Evolutionary conservation across 2,329 filamentous ascomycete genomes (phyloP), one percentile per base, ranked within the genome.

Genomic region (Fusarium sacchari): DNA sequence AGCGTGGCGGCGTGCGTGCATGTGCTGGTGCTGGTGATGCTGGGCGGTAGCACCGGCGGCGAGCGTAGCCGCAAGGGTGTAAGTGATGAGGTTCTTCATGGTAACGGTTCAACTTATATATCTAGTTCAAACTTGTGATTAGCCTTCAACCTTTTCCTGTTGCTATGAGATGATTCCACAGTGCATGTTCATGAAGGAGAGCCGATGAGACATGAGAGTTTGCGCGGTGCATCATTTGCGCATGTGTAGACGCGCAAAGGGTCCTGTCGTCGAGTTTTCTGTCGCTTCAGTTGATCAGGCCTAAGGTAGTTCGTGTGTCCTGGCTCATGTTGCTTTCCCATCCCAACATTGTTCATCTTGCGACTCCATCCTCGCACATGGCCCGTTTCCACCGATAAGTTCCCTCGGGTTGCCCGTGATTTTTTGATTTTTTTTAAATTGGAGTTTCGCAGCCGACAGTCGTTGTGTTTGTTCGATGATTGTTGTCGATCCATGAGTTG

Each of bases 11-110:
- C 84, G 87, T 76, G 85, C 86, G 80, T 91, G 90, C 77, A 86
- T 82, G 73, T 89, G 90, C 67, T 86, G 86, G 80, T 92, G 90
- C 69, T 84, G 82, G 80, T 92, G 88, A 75, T 89, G 88, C 67
- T 91, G 87, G 36, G 91, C 91, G 57, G 86, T 85, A 64, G 84
- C 87, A 60, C 88, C 83, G 49, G 83, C 84, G 69, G 86, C 87
- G 60, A 89, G 76, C 44, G 87, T 84, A 65, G 87, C 88, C 83
- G 86, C 86, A 67, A 89, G 79, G 79, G 87, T 85, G 73, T 86
- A 81, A 64, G 84, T 83, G 75, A 86, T 73, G 69, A 88, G 77
- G 64, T 82, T 82, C 84, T 87, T 88, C 87, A 89, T 89, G 52
- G 75, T 84, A 50, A 65, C 37, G 65, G 60, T 73, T 24, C 58